Evolutionary conservation across 2,329 filamentous ascomycete genomes (phyloP).

Genomic region (Rutstroemia sp.): DNA sequence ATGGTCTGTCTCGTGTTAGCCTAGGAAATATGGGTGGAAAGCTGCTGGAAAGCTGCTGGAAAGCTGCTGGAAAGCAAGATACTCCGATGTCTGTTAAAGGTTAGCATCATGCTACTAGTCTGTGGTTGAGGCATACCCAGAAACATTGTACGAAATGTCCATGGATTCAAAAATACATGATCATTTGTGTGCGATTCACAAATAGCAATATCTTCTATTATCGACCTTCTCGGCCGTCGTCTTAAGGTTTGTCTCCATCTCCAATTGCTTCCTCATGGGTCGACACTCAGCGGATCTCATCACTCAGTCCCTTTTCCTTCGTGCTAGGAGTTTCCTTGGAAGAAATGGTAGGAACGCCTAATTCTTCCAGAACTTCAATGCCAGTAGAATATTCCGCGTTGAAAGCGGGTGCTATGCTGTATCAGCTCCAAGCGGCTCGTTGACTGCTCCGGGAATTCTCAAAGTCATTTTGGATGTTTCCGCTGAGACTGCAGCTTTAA

Average conservation of each 20-base stretch:
- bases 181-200: constrained; percentile 9
- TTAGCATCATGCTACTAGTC: constrained; percentile 20
- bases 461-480: constrained; percentile 4
- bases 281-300: background rate
- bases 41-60: constrained; percentile 25
- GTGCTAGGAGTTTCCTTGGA: background rate
- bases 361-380: background rate
- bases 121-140: constrained; percentile 23
- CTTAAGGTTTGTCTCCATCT: constrained; percentile 1
- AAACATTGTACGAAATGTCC: constrained; percentile 34
- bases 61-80: constrained; percentile 27
- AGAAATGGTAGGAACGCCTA: background rate
- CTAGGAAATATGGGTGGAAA: too few species aligned
- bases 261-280: background rate
- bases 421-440: constrained; percentile 7
- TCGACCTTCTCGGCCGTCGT: constrained; percentile 5
- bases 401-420: constrained; percentile 7
- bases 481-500: too few species aligned
- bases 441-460: constrained; percentile 10
- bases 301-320: background rate
- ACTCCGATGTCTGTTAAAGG: constrained; percentile 30
- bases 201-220: background rate
- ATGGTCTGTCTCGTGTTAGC: background rate
- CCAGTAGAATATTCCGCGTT: background rate
- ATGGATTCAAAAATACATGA: constrained; percentile 17